Percentiles rank a stretch among this genome's conserved stretches.
These are phyloP conservation scores for Primulina huaijiensis DNA, from an alignment of 257 asterid species.

Conservation along the genomic window DNA sequence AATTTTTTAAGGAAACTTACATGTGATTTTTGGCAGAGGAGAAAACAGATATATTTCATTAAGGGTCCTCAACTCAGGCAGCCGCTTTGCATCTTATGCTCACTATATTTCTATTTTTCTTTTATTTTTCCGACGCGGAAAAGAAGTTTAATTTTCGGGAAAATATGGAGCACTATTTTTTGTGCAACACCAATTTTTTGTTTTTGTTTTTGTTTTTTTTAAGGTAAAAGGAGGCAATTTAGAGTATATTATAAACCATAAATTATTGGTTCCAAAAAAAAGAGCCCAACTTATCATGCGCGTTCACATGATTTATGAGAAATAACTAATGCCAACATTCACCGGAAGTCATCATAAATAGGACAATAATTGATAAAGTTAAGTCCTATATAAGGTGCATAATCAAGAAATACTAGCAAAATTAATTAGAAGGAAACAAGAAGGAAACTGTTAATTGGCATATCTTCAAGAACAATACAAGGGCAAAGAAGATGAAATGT, in stretches of 20 bases:
- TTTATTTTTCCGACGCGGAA: neutral
- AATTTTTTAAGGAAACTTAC: slow-evolving; percentile 1
- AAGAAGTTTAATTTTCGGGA: neutral
- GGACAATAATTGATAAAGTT: neutral
- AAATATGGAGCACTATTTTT: neutral
- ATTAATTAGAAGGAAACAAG: neutral
- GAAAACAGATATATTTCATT: too few species aligned
- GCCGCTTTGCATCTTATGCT: too few species aligned
- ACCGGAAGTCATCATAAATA: neutral
- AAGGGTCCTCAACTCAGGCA: neutral
- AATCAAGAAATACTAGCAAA: too few species aligned
- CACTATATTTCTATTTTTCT: too few species aligned
- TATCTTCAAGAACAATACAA: neutral
- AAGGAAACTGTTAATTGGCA: slow-evolving; percentile 21
- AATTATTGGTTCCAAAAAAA: neutral
- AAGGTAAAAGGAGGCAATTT: neutral
- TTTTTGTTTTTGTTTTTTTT: too few species aligned
- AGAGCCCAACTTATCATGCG: neutral
- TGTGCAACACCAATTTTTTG: neutral
- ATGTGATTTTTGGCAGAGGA: slow-evolving; percentile 14
- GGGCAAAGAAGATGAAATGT: neutral
- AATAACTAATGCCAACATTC: neutral
- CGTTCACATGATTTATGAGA: neutral
- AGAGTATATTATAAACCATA: neutral
- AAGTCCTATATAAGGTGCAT: neutral